These are phyloP conservation scores for Pseudotsuga menziesii DNA, from an alignment of 75 land plant genomes.

Conservation along the genomic window DNA sequence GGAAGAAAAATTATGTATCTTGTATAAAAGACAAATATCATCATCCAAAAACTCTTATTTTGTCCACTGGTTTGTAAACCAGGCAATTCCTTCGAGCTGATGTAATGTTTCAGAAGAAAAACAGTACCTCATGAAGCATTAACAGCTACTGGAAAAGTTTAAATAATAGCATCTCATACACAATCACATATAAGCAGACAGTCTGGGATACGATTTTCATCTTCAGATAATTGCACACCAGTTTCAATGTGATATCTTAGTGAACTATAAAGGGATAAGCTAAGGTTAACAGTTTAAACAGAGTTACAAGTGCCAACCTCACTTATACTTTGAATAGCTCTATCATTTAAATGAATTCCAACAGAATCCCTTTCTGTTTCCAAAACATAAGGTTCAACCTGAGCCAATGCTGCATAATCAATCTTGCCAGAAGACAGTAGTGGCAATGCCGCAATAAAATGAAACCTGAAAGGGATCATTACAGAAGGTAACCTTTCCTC, in stretches of 20 bases:
- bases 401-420: slow-evolving; percentile 37
- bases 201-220: not conserved
- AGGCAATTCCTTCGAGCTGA: not conserved
- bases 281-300: not conserved
- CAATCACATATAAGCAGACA: not conserved
- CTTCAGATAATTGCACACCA: not conserved
- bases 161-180: not conserved
- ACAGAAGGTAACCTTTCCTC: slow-evolving; percentile 36
- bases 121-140: not conserved
- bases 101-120: not conserved
- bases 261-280: not conserved
- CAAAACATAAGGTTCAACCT: not conserved
- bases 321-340: slow-evolving; percentile 27
- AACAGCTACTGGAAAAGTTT: not conserved
- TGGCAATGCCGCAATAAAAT: slow-evolving; percentile 36
- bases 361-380: not conserved
- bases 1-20: not conserved
- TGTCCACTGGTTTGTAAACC: not conserved
- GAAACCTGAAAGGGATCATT: slow-evolving; percentile 55
- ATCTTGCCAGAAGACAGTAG: slow-evolving; percentile 60
- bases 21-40: not conserved
- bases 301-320: slow-evolving; percentile 21
- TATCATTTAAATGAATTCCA: not conserved
- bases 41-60: not conserved
- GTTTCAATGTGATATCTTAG: not conserved